These are phyloP conservation scores for Backusella westeae DNA, from an alignment of 192 early-diverging fungal species.

Conservation along the genomic window DNA sequence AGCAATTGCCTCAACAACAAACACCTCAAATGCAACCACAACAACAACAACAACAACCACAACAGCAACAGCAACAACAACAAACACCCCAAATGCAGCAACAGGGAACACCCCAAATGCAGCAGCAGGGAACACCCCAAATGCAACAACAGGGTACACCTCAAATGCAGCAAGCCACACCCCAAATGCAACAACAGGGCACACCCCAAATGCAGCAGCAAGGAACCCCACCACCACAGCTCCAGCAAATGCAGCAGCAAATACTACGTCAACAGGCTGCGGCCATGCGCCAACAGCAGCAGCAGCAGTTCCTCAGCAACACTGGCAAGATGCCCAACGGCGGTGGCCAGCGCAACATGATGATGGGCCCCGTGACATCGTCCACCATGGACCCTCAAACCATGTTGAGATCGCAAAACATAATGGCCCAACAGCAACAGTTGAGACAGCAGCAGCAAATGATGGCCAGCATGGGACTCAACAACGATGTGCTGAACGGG, in stretches of 20 bases:
- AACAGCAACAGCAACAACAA: slow-evolving; percentile 11
- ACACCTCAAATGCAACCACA: slow-evolving; percentile 1
- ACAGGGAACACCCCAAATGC: slow-evolving; percentile 5
- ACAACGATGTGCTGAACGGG: background rate
- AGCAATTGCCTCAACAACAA: background rate
- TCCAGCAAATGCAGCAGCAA: slow-evolving; percentile 19
- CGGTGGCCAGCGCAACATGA: slow-evolving; percentile 1
- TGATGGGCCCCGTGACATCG: background rate
- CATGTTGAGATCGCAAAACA: slow-evolving; percentile 13
- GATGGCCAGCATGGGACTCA: background rate
- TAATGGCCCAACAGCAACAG: slow-evolving; percentile 27
- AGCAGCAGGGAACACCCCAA: slow-evolving; percentile 4
- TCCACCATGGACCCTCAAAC: slow-evolving; percentile 11
- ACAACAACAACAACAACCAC: too few species aligned
- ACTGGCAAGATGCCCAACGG: background rate
- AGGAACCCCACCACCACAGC: slow-evolving; percentile 11
- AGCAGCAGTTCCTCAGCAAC: slow-evolving; percentile 15
- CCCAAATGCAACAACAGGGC: slow-evolving; percentile 4
- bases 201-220: background rate
- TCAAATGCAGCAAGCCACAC: background rate
- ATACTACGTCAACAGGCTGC: slow-evolving; percentile 20
- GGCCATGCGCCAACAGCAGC: slow-evolving; percentile 30
- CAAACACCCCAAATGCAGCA: background rate
- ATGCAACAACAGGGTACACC: slow-evolving; percentile 8
- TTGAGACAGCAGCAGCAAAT: slow-evolving; percentile 18